Base-by-base conservation (phyloP, 306 rosid species). In the Mimosa pudica region DNA sequence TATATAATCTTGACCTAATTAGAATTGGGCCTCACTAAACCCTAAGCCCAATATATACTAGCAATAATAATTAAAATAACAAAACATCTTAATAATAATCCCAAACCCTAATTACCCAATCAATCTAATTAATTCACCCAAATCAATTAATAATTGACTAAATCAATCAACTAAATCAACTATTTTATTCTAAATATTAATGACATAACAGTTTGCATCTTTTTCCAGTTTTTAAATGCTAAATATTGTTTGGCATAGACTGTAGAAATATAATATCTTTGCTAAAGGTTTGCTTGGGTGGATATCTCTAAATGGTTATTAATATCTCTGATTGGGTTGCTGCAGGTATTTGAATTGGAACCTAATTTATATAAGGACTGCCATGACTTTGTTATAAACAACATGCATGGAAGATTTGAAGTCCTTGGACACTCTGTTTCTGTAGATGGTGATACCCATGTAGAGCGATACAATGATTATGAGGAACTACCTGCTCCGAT, bases 281-380 rank as follows among this genome's bases (percentile, higher is more conserved):
- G 68, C 63, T 36, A 16, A 64, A 71, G 32, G 30, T 24, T 20
- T 75, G 13, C n/a, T 20, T 60, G 66, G 66, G 36, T 24, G 66
- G 33, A 16, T 49, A 16, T 54, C 48, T 76, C 17, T 57, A 10
- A 2, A n/a, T n/a, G 4, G 62, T 55, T n/a, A 5, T 10, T 58
- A 33, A 20, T 8, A 20, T 58, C 46, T 52, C 51, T 81, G 41
- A 65, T 79, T 75, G 78, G 75, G 6, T 64, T 79, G 80, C 82
- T 79, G 80, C 82, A 74, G 89, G 71, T 77, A 58, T 92, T 92
- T 79, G 98, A 95, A 85, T 63, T 95, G 82, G 98, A 95, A 79
- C 98, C 98, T 60, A 92, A 91, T 79, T 81, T 91, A 47, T 95
- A 90, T 74, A 88, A 96, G 55, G 97, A 88, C 42, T 95, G 95